These are phyloP conservation scores for Kazachstania sp. DNA, from an alignment of 1,139 yeast genomes.

Conservation along the genomic window DNA sequence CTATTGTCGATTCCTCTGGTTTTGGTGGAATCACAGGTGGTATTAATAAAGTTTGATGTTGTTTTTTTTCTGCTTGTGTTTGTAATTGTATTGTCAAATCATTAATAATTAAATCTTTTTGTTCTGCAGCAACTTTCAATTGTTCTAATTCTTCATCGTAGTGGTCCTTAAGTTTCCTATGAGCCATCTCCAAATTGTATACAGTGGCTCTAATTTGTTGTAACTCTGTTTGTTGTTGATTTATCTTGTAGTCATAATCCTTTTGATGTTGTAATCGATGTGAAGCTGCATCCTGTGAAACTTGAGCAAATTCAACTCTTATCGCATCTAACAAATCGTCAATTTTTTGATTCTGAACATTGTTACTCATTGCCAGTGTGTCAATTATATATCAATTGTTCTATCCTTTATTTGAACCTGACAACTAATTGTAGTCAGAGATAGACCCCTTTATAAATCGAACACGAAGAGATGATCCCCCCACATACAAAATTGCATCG, in stretches of 20 bases:
- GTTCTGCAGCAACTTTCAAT: slow-evolving; percentile 76
- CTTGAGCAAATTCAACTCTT: slow-evolving; percentile 81
- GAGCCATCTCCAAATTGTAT: slow-evolving; percentile 87
- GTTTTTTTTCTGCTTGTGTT: slow-evolving; percentile 14
- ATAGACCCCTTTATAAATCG: not conserved
- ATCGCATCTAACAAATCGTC: slow-evolving; percentile 81
- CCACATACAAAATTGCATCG: not conserved
- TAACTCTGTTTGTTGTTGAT: slow-evolving; percentile 88
- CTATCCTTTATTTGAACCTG: too few relatives aligned
- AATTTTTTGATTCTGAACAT: slow-evolving; percentile 14
- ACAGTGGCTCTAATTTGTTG: slow-evolving; percentile 91
- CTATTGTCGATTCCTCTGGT: not conserved
- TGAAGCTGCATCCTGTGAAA: slow-evolving; percentile 75
- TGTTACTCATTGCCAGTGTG: not conserved
- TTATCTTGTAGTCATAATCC: slow-evolving; percentile 81
- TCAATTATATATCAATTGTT: too few relatives aligned
- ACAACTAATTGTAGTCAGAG: too few relatives aligned
- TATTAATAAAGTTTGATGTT: slow-evolving; percentile 4
- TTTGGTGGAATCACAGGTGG: not conserved
- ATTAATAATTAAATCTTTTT: slow-evolving; percentile 51
- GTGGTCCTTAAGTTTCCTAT: slow-evolving; percentile 86
- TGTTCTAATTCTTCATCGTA: slow-evolving; percentile 87
- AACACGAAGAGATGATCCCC: not conserved
- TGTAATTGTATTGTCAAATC: slow-evolving; percentile 30
- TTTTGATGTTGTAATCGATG: slow-evolving; percentile 79